Percentiles rank a stretch among this genome's conserved stretches.
phyloP scores from a whole-genome alignment of 192 early-diverging fungal species.

The Dissophora globulifera region DNA sequence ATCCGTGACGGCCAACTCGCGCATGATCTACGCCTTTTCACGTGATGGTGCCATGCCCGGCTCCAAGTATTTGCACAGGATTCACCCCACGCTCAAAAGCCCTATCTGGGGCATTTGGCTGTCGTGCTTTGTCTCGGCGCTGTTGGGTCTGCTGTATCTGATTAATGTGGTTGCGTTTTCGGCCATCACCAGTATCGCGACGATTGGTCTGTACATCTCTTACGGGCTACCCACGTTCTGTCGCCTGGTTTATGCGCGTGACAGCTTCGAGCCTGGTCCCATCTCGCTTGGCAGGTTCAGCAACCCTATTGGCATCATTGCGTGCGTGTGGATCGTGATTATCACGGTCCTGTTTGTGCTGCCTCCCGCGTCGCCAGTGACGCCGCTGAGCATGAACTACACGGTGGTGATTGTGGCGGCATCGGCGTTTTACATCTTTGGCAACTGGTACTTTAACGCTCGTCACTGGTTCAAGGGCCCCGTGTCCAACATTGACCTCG shows the following conservation, averaged over 20 bases:
- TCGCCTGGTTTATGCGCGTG: slow-evolving; percentile 46
- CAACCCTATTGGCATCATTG: slow-evolving; percentile 45
- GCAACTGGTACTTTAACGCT: slow-evolving; percentile 56
- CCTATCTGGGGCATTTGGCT: slow-evolving; percentile 52
- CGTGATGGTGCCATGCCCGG: slow-evolving; percentile 61
- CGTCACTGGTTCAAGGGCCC: slow-evolving; percentile 57
- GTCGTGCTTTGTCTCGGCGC: slow-evolving; percentile 41
- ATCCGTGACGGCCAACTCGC: slow-evolving; percentile 51
- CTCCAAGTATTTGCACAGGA: slow-evolving; percentile 52
- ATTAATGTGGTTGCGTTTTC: slow-evolving; percentile 47
- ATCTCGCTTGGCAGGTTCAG: slow-evolving; percentile 50
- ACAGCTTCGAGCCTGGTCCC: slow-evolving; percentile 52
- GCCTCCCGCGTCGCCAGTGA: slow-evolving; percentile 45
- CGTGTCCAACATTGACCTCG: slow-evolving; percentile 46
- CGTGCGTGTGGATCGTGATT: slow-evolving; percentile 55
- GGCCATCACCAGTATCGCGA: slow-evolving; percentile 59
- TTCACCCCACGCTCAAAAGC: slow-evolving; percentile 48
- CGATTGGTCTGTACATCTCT: slow-evolving; percentile 59
- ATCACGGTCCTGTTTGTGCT: slow-evolving; percentile 57
- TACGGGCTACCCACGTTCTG: slow-evolving; percentile 60
- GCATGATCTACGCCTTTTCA: slow-evolving; percentile 61
- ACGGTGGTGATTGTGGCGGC: slow-evolving; percentile 54
- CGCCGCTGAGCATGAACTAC: slow-evolving; percentile 55
- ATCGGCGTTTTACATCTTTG: slow-evolving; percentile 41
- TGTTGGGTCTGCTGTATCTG: slow-evolving; percentile 56